Percentiles rank a stretch among this genome's conserved stretches.
Evolutionary conservation across 768 basidiomycete genomes (phyloP).

Genomic region (Termitomyces sp.): DNA sequence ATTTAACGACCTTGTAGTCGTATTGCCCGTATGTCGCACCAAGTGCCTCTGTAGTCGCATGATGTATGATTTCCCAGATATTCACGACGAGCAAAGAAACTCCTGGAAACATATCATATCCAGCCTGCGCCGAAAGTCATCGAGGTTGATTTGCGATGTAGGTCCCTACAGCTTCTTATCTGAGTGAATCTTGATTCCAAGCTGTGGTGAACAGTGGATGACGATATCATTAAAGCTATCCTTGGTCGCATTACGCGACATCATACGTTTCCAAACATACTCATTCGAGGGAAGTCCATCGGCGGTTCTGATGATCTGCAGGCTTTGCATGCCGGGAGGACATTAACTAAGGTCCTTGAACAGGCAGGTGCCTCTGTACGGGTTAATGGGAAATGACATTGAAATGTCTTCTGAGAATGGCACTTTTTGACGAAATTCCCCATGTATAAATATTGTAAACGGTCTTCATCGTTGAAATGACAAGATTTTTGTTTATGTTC

Average conservation of each 20-base stretch:
- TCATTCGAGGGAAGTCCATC: slow-evolving; percentile 57
- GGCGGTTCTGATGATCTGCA: slow-evolving; percentile 63
- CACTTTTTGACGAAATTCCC: neutral
- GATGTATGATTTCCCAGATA: slow-evolving; percentile 32
- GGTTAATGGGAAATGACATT: slow-evolving; percentile 14
- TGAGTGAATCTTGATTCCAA: neutral
- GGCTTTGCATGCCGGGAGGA: slow-evolving; percentile 42
- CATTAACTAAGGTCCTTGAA: slow-evolving; percentile 40
- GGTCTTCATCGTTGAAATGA: neutral
- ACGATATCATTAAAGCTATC: slow-evolving; percentile 55
- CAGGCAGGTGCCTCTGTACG: slow-evolving; percentile 37
- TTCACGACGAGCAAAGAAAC: slow-evolving; percentile 55
- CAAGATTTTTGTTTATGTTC: no score
- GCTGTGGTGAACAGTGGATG: slow-evolving; percentile 42
- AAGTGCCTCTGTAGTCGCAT: neutral
- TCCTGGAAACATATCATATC: slow-evolving; percentile 56
- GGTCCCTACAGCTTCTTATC: slow-evolving; percentile 8
- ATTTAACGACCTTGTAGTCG: slow-evolving; percentile 32
- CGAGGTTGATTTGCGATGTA: slow-evolving; percentile 72
- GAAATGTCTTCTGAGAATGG: neutral
- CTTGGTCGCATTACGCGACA: slow-evolving; percentile 61
- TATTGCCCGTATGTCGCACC: slow-evolving; percentile 61
- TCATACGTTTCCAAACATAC: slow-evolving; percentile 71
- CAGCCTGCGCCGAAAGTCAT: slow-evolving; percentile 62
- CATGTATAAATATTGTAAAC: neutral